Percentiles rank a stretch among this genome's conserved stretches.
Evolutionary conservation across 2,329 filamentous ascomycete genomes (phyloP).

Genomic region (Cladobotryum protrusum): DNA sequence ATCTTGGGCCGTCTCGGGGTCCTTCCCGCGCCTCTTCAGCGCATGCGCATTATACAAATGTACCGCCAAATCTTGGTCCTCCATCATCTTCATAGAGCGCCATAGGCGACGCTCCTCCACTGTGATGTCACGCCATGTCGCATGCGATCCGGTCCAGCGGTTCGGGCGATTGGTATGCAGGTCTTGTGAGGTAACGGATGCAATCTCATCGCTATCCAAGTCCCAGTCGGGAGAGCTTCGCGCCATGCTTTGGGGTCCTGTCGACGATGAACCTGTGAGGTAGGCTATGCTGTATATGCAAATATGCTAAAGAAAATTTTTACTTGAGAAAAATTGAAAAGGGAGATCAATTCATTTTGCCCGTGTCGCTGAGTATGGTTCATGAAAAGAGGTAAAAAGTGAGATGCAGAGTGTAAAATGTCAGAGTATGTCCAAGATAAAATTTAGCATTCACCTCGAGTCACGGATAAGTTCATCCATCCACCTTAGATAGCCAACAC

Average conservation of each 20-base stretch:
- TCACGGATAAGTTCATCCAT: no score
- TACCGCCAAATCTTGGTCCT: constrained; percentile 60
- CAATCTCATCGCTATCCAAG: constrained; percentile 40
- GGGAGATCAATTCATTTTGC: background rate
- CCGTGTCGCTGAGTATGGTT: no score
- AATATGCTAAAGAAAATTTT: background rate
- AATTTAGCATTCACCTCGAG: no score
- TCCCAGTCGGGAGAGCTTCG: constrained; percentile 28
- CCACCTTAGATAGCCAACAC: no score
- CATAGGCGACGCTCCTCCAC: constrained; percentile 56
- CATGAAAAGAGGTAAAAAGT: no score
- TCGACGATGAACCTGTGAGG: background rate
- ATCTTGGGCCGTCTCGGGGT: constrained; percentile 21
- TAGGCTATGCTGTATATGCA: background rate
- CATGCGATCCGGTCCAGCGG: constrained; percentile 60
- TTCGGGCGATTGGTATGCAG: constrained; percentile 55
- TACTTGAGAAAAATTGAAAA: background rate
- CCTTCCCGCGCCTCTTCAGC: constrained; percentile 44
- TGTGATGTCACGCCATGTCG: constrained; percentile 61
- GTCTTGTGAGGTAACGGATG: constrained; percentile 42
- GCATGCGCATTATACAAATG: constrained; percentile 77
- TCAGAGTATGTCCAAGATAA: no score
- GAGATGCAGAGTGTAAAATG: no score
- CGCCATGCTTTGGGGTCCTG: constrained; percentile 4
- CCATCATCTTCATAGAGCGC: constrained; percentile 55